phyloP scores from a whole-genome alignment of 2,329 filamentous ascomycete species.

The Diaporthe amygdali region DNA sequence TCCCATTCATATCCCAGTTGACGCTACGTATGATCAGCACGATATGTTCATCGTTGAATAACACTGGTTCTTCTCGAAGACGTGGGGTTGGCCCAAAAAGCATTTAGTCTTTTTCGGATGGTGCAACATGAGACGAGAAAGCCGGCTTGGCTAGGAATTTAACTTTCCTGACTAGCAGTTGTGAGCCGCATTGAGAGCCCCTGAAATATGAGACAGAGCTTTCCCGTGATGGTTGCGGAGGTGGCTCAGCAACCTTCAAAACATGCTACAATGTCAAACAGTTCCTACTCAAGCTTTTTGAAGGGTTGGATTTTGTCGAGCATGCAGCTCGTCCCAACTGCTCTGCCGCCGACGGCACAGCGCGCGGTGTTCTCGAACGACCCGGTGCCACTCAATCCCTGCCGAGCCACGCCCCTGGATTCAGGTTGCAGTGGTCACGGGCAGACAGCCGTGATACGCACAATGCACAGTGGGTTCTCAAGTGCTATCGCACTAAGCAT shows the following conservation, averaged over 20 bases:
- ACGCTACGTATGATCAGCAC: slow-evolving; percentile 1
- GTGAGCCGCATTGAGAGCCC: not conserved
- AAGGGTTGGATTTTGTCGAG: not conserved
- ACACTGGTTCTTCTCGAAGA: not conserved
- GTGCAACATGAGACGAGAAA: slow-evolving; percentile 7
- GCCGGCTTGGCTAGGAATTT: slow-evolving; percentile 2
- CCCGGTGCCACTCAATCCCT: not conserved
- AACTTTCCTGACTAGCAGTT: not conserved
- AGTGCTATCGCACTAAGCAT: not conserved
- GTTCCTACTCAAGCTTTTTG: not conserved
- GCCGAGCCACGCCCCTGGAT: not conserved
- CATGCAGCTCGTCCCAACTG: not conserved
- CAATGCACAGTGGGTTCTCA: not conserved
- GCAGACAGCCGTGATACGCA: not conserved
- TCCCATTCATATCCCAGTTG: not conserved
- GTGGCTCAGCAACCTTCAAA: not conserved
- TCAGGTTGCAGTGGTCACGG: not conserved
- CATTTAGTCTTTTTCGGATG: slow-evolving; percentile 7
- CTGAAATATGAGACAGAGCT: slow-evolving; percentile 5
- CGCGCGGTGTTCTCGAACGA: not conserved
- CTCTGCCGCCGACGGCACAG: not conserved
- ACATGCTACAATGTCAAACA: not conserved
- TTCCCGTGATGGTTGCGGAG: not conserved
- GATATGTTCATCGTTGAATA: not conserved
- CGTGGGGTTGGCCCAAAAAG: not conserved